Evolutionary conservation across 805 yeast genomes (phyloP).

Genomic region (Metschnikowia borealis): DNA sequence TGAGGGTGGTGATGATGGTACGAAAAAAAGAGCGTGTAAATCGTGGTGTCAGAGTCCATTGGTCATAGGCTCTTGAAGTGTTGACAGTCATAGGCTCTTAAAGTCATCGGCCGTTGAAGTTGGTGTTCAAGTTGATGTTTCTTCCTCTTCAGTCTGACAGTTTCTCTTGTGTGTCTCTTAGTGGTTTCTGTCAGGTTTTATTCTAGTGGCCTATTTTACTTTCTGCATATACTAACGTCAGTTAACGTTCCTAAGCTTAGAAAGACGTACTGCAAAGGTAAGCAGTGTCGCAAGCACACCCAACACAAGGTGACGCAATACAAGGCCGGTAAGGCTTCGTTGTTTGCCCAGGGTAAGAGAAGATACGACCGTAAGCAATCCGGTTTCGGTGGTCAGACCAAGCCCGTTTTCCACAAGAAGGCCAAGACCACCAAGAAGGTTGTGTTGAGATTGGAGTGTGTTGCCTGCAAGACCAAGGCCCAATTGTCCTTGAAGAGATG

Average conservation of each 20-base stretch:
- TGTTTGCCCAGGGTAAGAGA: constrained; percentile 99
- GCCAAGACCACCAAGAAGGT: constrained; percentile 99
- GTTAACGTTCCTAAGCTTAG: constrained; percentile 99
- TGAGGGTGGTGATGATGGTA: no score
- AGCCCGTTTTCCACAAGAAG: constrained; percentile 99
- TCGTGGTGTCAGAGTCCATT: no score
- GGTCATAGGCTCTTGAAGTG: no score
- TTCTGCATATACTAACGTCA: constrained; percentile 30
- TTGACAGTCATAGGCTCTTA: no score
- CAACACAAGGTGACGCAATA: constrained; percentile 99
- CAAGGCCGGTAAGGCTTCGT: constrained; percentile 99
- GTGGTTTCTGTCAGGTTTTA: no score
- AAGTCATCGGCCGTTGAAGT: no score
- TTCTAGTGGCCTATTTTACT: no score
- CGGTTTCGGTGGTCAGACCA: constrained; percentile 99
- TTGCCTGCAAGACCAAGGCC: constrained; percentile 96
- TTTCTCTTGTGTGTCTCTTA: no score
- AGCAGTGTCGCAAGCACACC: constrained; percentile 98
- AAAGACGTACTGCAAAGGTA: constrained; percentile 99
- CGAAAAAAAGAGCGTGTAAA: no score
- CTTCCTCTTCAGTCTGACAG: no score
- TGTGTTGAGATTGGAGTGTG: constrained; percentile 98
- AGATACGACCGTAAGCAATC: constrained; percentile 99
- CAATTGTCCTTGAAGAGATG: constrained; percentile 98
- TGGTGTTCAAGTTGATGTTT: no score